These are phyloP conservation scores for Colletotrichum graminicola DNA, from an alignment of 2,329 filamentous ascomycete genomes.

Conservation along the genomic window DNA sequence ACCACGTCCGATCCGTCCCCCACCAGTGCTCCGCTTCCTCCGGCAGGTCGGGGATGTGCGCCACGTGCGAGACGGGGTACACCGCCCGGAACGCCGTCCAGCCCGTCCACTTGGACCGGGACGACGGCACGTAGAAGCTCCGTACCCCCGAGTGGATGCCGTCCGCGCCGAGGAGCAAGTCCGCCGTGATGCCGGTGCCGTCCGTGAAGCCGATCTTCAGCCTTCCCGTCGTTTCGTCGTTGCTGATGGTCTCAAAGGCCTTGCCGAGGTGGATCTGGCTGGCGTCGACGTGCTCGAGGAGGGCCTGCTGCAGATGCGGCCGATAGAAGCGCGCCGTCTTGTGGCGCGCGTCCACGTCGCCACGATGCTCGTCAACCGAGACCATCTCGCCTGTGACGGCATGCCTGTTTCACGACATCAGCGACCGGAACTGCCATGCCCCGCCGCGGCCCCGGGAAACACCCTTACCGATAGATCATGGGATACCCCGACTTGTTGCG, in stretches of 20 bases:
- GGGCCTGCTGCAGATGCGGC: conserved; percentile 62
- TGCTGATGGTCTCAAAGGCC: conserved; percentile 52
- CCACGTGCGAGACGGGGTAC: conserved; percentile 56
- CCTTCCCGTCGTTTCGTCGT: conserved; percentile 46
- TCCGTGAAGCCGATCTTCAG: conserved; percentile 61
- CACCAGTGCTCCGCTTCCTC: conserved; percentile 60
- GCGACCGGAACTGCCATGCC: no score
- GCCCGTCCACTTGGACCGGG: conserved; percentile 56
- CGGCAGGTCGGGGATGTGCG: conserved; percentile 54
- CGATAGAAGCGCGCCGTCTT: conserved; percentile 61
- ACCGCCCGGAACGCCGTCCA: conserved; percentile 60
- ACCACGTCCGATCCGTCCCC: conserved; percentile 57
- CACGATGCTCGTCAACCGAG: conserved; percentile 56
- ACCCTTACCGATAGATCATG: conserved; percentile 58
- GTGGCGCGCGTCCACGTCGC: conserved; percentile 53
- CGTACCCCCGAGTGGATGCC: conserved; percentile 64
- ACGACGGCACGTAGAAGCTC: conserved; percentile 57
- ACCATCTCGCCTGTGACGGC: conserved; percentile 59
- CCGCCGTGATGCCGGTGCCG: conserved; percentile 56
- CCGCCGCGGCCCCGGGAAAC: neutral
- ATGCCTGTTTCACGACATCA: conserved; percentile 47
- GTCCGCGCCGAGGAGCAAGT: conserved; percentile 65
- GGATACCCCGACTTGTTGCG: conserved; percentile 56
- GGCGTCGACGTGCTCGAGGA: conserved; percentile 58
- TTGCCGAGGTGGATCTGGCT: conserved; percentile 59